Percentiles rank a stretch among this genome's conserved stretches.
These are phyloP conservation scores for Russula vinacea DNA, from an alignment of 768 basidiomycete genomes.

Conservation along the genomic window DNA sequence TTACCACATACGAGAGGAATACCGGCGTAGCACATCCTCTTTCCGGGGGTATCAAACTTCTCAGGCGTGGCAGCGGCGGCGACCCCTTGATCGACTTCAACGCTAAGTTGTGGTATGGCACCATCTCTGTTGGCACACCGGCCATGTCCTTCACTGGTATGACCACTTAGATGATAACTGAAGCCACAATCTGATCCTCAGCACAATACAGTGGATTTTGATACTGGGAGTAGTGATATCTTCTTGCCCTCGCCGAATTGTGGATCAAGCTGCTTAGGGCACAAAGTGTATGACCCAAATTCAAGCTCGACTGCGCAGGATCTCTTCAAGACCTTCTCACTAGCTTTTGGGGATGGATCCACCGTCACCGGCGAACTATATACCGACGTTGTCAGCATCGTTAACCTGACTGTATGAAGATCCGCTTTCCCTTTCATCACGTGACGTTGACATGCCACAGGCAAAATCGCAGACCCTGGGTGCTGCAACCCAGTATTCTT, in stretches of 20 bases:
- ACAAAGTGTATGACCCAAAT: conserved; percentile 5
- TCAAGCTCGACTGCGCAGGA: conserved; percentile 30
- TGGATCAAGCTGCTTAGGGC: conserved; percentile 33
- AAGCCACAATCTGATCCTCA: not conserved
- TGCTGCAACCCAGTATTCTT: conserved; percentile 42
- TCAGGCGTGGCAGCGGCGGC: conserved; percentile 9
- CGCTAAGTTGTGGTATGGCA: conserved; percentile 25
- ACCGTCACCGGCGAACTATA: conserved; percentile 41
- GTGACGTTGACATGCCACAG: conserved; percentile 18
- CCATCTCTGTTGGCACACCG: conserved; percentile 29
- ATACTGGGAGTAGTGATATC: conserved; percentile 38
- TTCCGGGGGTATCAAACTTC: not conserved
- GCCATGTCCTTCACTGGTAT: conserved; percentile 20
- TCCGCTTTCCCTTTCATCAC: not conserved
- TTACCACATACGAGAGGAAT: conserved; percentile 21
- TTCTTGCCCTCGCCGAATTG: conserved; percentile 39
- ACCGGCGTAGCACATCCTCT: conserved; percentile 23
- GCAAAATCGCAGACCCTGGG: conserved; percentile 45
- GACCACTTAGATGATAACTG: no score
- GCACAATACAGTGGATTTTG: conserved; percentile 39
- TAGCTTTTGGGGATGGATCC: conserved; percentile 43
- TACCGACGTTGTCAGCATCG: conserved; percentile 45
- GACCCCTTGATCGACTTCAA: conserved; percentile 15
- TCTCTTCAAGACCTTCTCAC: conserved; percentile 33
- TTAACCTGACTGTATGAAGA: conserved; percentile 32